phyloP scores from a whole-genome alignment of 2,329 filamentous ascomycete genomes.

The Neobulgaria alba region DNA sequence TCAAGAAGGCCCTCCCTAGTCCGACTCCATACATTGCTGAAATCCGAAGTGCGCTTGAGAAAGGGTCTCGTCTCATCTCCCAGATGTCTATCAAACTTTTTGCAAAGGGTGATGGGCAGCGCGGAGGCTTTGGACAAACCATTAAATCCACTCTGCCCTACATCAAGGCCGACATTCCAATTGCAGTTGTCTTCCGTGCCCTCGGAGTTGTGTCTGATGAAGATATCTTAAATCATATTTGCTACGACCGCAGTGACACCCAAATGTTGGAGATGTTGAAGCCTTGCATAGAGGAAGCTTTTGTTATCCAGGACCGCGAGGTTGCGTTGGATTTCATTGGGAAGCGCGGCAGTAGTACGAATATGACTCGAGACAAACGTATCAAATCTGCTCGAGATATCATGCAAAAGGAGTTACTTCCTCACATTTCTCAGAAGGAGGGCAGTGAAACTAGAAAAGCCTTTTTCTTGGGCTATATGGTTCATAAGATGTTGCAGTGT shows the following conservation, averaged over 20 bases:
- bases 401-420: conserved; percentile 91
- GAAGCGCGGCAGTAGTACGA: conserved; percentile 72
- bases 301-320: conserved; percentile 91
- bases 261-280: conserved; percentile 97
- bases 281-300: conserved; percentile 93
- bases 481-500: conserved; percentile 89
- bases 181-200: conserved; percentile 91
- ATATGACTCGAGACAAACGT: conserved; percentile 75
- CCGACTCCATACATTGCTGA: conserved; percentile 90
- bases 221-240: conserved; percentile 96
- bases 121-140: conserved; percentile 74
- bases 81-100: conserved; percentile 86
- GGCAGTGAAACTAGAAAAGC: conserved; percentile 94
- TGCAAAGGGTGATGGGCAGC: conserved; percentile 71
- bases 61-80: conserved; percentile 89
- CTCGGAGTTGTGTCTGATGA: conserved; percentile 94
- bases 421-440: conserved; percentile 91
- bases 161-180: conserved; percentile 86
- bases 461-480: conserved; percentile 98
- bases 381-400: conserved; percentile 89
- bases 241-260: conserved; percentile 88
- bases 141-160: conserved; percentile 90
- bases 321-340: conserved; percentile 93
- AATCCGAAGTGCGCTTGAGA: conserved; percentile 92
- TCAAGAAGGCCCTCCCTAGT: conserved; percentile 92